A percentile compares a stretch with the other conserved stretches of the same genome.
These are phyloP conservation scores for Myriosclerotinia scirpicola DNA, from an alignment of 2,329 filamentous ascomycete species.

Conservation along the genomic window DNA sequence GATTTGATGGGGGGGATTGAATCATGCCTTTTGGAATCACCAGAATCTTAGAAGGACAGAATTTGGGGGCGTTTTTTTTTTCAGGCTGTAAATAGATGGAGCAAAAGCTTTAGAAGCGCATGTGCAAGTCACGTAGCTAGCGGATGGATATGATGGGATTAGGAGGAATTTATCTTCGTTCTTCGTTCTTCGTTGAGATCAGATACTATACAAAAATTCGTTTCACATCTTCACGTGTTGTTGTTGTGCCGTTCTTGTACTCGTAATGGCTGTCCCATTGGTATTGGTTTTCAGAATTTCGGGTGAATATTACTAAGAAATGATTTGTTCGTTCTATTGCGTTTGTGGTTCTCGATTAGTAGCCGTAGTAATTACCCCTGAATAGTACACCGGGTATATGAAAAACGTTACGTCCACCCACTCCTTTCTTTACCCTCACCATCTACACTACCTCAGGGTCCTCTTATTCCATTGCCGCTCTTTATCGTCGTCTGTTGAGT, in stretches of 20 bases:
- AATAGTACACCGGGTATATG: too few species aligned
- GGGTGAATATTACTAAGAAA: too few species aligned
- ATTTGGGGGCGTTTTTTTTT: constrained; percentile 5
- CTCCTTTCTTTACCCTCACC: too few species aligned
- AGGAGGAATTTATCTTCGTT: not conserved
- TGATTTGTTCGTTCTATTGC: too few species aligned
- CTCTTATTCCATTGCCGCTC: too few species aligned
- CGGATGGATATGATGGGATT: not conserved
- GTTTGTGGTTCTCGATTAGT: too few species aligned
- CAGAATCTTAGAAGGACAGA: not conserved
- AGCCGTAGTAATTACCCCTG: too few species aligned
- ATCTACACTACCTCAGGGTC: too few species aligned
- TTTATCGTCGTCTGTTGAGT: too few species aligned
- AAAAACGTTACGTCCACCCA: too few species aligned
- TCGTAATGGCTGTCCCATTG: not conserved
- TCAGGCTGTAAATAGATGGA: constrained; percentile 10
- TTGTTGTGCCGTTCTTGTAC: not conserved
- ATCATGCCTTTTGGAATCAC: constrained; percentile 6
- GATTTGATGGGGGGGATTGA: constrained; percentile 11
- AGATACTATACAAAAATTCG: not conserved
- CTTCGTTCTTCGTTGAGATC: not conserved
- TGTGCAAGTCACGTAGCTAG: not conserved
- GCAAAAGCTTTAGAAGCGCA: constrained; percentile 1
- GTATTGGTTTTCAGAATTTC: too few species aligned
- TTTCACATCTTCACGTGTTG: not conserved